Conservation (phyloP, 345 rosid species). For the Luvunga scandens region DNA sequence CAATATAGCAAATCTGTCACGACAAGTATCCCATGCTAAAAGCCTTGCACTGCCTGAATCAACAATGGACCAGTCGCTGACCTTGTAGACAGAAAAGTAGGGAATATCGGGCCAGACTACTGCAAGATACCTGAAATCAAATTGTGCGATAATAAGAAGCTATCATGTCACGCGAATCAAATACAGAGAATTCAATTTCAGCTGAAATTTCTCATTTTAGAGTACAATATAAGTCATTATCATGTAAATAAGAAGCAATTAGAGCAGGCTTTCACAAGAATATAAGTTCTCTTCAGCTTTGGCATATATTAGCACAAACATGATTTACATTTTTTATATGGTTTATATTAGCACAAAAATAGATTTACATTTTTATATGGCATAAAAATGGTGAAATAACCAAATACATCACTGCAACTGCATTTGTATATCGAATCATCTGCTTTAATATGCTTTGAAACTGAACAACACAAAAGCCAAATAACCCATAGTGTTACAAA, state of each 20-base stretch:
- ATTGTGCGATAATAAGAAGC: conserved; percentile 16
- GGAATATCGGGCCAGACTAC: conserved; percentile 98
- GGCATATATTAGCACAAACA: neutral
- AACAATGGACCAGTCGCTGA: conserved; percentile 93
- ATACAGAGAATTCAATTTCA: neutral
- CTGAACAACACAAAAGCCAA: conserved; percentile 1
- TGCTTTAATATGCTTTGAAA: neutral
- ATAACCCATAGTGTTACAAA: neutral
- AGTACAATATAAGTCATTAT: neutral
- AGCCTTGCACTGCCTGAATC: conserved; percentile 98
- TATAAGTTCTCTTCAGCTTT: neutral
- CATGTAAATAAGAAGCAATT: conserved; percentile 9
- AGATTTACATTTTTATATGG: neutral
- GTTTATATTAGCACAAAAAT: too few species aligned
- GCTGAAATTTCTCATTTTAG: neutral
- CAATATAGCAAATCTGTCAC: conserved; percentile 89
- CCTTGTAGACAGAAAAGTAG: conserved; percentile 90
- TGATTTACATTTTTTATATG: too few species aligned
- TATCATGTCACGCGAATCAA: neutral
- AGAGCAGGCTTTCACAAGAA: neutral
- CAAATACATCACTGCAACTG: conserved; percentile 1
- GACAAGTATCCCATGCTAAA: conserved; percentile 96
- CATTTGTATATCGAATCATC: conserved; percentile 12
- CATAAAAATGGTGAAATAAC: neutral
- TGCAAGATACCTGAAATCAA: conserved; percentile 79